Evolutionary conservation across 441 rosid species (phyloP).

Genomic region (Corymbia citriodora): DNA sequence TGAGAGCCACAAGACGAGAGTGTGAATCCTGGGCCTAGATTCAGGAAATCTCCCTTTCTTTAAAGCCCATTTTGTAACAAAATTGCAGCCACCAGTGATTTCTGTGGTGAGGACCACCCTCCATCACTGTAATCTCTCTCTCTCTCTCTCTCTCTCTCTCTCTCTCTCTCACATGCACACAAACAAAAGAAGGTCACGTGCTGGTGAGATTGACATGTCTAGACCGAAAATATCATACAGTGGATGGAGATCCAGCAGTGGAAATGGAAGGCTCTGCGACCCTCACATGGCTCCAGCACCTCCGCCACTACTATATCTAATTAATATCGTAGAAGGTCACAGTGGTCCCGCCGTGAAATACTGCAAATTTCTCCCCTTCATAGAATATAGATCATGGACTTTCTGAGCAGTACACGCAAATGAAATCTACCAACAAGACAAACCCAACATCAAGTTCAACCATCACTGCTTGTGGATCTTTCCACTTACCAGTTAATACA

Average conservation of each 20-base stretch:
- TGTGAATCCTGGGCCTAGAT: neutral
- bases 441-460: neutral
- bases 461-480: neutral
- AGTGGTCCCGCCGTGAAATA: neutral
- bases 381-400: neutral
- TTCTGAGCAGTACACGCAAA: neutral
- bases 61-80: neutral
- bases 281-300: neutral
- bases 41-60: neutral
- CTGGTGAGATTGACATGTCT: neutral
- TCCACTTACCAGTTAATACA: neutral
- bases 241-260: neutral
- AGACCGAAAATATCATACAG: neutral
- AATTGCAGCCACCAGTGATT: neutral
- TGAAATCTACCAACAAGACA: neutral
- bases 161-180: neutral
- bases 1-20: neutral
- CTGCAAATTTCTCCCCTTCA: neutral
- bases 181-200: neutral
- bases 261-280: neutral
- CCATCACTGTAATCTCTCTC: neutral
- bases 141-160: neutral
- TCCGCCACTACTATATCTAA: neutral
- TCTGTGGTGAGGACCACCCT: neutral
- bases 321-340: neutral